Conservation (phyloP, 2,329 filamentous ascomycete species). For the Curvularia lunata region DNA sequence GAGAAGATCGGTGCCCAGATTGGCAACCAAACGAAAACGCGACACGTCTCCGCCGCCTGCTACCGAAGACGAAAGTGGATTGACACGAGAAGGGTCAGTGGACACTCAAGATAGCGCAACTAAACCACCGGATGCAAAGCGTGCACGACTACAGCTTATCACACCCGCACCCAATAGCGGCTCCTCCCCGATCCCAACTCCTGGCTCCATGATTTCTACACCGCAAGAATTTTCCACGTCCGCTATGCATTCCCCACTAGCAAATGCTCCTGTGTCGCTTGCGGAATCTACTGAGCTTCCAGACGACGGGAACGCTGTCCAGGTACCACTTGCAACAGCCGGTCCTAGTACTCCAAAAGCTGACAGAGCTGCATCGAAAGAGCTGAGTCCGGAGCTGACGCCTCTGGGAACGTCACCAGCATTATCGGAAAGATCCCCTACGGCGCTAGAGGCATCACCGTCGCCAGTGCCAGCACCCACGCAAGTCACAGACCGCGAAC, state of each 20-base stretch:
- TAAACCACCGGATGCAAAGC: conserved; percentile 42
- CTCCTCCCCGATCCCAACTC: conserved; percentile 22
- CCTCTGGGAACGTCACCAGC: conserved; percentile 25
- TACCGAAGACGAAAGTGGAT: conserved; percentile 20
- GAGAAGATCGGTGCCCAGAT: conserved; percentile 32
- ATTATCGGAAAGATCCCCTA: conserved; percentile 22
- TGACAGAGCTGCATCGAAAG: conserved; percentile 19
- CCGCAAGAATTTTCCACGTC: conserved; percentile 19
- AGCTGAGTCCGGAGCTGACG: conserved; percentile 25
- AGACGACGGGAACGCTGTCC: conserved; percentile 30
- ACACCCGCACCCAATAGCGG: conserved; percentile 16
- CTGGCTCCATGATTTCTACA: conserved; percentile 18
- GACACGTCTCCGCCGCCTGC: conserved; percentile 53
- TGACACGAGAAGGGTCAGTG: conserved; percentile 32
- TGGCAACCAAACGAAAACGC: conserved; percentile 61
- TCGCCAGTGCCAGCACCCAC: conserved; percentile 7
- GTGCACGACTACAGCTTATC: conserved; percentile 31
- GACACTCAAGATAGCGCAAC: conserved; percentile 37
- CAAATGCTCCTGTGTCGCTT: conserved; percentile 19
- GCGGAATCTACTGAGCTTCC: conserved; percentile 30
- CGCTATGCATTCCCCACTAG: conserved; percentile 21
- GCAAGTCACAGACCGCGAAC: conserved; percentile 13
- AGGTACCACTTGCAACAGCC: conserved; percentile 55
- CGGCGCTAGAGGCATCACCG: conserved; percentile 6
- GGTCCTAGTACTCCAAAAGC: conserved; percentile 45